Base-by-base conservation (phyloP, 768 basidiomycete species). In the Hypsizygus marmoreus region DNA sequence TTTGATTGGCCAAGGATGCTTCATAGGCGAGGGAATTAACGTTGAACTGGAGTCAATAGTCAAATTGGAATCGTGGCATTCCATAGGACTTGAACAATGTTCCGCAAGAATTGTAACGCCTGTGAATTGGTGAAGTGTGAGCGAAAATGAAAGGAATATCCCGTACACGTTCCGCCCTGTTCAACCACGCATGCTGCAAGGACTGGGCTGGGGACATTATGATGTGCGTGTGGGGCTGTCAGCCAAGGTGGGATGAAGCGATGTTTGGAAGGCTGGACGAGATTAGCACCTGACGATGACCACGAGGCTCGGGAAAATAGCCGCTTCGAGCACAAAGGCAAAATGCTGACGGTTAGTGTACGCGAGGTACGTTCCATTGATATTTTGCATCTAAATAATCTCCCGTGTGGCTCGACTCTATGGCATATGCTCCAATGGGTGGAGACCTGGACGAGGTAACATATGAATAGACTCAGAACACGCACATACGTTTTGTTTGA, bases 251-350 rank as follows among this genome's bases (percentile, higher is more conserved):
- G n/a, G n/a, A n/a, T n/a, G n/a, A n/a, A n/a, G n/a, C n/a, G n/a
- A n/a, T 25, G 9, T 29, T 29, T 30, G 32, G 19, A 16, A 14
- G 35, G 10, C 14, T 16, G 12, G 31, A 28, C 42, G 43, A 46
- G 30, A 40, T 34, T 6, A 30, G 17, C 16, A 24, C 45, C 45
- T 47, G 33, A 30, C 31, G 50, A 26, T 43, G 35, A 26, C 16
- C 50, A 47, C n/a, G 50, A 51, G 50, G 50, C 38, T 37, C 39
- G 41, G 38, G 31, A 37, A 16, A 28, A 29, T 19, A 7, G 20
- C 25, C 14, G 24, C 14, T 16, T 40, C 13, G n/a, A 40, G 39
- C 20, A 39, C 23, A 19, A 40, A 28, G 6, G 2, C n/a, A n/a
- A n/a, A n/a, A n/a, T n/a, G n/a, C n/a, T n/a, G n/a, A n/a, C n/a